These are phyloP conservation scores for Cyclocybe aegerita DNA, from an alignment of 768 basidiomycete genomes.

Conservation along the genomic window DNA sequence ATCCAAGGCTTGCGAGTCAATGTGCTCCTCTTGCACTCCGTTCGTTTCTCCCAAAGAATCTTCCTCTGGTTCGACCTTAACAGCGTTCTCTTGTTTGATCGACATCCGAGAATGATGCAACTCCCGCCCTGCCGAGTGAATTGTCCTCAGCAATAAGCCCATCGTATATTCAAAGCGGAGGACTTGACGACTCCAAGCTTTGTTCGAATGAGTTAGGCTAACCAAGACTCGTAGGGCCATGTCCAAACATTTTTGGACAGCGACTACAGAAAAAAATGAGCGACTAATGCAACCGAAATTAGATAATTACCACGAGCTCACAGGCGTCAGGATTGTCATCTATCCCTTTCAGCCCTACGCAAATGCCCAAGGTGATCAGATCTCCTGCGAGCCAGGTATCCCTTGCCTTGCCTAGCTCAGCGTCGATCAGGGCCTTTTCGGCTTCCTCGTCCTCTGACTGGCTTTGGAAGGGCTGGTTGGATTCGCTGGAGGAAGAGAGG, in stretches of 20 bases:
- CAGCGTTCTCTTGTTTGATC: neutral
- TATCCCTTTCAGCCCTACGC: constrained; percentile 35
- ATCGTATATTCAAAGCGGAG: constrained; percentile 45
- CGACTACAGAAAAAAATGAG: constrained; percentile 6
- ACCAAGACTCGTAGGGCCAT: constrained; percentile 66
- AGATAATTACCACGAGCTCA: constrained; percentile 6
- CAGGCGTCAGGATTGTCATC: constrained; percentile 15
- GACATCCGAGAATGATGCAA: constrained; percentile 6
- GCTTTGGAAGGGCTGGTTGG: constrained; percentile 1
- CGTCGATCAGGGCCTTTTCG: constrained; percentile 8
- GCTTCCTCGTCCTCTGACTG: constrained; percentile 9
- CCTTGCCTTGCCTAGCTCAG: constrained; percentile 33
- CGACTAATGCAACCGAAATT: neutral
- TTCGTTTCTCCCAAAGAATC: constrained; percentile 12
- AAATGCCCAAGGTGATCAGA: constrained; percentile 51
- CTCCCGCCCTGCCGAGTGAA: constrained; percentile 33
- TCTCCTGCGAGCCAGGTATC: constrained; percentile 46
- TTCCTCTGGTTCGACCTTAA: constrained; percentile 10
- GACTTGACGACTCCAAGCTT: constrained; percentile 54
- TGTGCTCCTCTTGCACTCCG: constrained; percentile 15
- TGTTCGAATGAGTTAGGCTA: constrained; percentile 65
- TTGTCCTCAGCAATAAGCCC: constrained; percentile 45
- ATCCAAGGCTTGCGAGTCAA: constrained; percentile 52
- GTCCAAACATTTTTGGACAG: constrained; percentile 52
- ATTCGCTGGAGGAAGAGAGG: constrained; percentile 3